These are phyloP conservation scores for Capronia epimyces DNA, from an alignment of 2,329 filamentous ascomycete species.

Conservation along the genomic window DNA sequence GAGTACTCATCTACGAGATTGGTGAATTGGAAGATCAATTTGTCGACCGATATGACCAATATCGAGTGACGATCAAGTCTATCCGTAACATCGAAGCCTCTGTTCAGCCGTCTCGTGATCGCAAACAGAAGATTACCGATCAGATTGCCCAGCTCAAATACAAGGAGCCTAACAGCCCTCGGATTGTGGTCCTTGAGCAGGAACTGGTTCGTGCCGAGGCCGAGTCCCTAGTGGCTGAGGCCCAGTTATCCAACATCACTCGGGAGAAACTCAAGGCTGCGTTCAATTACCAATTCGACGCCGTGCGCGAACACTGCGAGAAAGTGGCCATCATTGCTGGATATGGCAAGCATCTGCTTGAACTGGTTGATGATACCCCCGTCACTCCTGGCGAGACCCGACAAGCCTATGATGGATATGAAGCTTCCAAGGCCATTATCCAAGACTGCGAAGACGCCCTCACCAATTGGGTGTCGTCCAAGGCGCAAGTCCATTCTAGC, in stretches of 20 bases:
- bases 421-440: conserved; percentile 96
- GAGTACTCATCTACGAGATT: conserved; percentile 95
- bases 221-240: conserved; percentile 96
- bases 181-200: conserved; percentile 96
- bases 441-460: conserved; percentile 97
- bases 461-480: conserved; percentile 92
- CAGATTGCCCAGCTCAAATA: conserved; percentile 99
- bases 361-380: conserved; percentile 91
- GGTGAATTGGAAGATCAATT: conserved; percentile 97
- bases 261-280: conserved; percentile 98
- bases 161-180: conserved; percentile 97
- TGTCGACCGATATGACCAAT: conserved; percentile 98
- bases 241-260: conserved; percentile 97
- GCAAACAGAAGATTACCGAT: conserved; percentile 99
- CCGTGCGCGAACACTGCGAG: conserved; percentile 92
- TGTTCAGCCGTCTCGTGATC: conserved; percentile 94
- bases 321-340: conserved; percentile 97
- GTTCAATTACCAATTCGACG: conserved; percentile 97
- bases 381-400: conserved; percentile 96
- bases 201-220: conserved; percentile 97
- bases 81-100: conserved; percentile 98
- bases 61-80: conserved; percentile 98
- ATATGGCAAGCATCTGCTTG: conserved; percentile 95
- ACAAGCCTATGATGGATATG: conserved; percentile 93
- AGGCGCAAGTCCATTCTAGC: conserved; percentile 80